These are phyloP conservation scores for Dictyostelium firmibasis DNA, from an alignment of 78 protist genomes.

Conservation along the genomic window DNA sequence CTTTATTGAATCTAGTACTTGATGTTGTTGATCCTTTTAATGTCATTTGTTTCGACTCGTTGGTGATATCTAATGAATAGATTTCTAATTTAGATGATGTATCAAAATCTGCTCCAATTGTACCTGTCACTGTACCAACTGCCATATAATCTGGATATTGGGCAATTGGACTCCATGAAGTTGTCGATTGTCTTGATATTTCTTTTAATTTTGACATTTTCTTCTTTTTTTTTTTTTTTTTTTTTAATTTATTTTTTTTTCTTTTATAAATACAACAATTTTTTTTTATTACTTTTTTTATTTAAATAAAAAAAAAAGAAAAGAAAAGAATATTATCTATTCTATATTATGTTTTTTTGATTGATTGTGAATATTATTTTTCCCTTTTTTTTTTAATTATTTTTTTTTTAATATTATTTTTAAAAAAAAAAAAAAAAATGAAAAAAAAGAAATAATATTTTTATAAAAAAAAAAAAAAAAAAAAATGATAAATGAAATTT, in stretches of 20 bases:
- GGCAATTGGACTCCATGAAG: conserved; percentile 60
- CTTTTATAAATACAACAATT: background rate
- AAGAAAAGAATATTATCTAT: too few species aligned
- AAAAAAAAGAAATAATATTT: too few species aligned
- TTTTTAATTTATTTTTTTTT: background rate
- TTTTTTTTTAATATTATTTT: too few species aligned
- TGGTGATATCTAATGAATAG: conserved; percentile 67
- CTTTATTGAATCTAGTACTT: conserved; percentile 56
- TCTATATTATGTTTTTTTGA: too few species aligned
- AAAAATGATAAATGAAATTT: background rate
- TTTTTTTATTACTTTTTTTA: too few species aligned
- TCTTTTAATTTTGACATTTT: conserved; percentile 77
- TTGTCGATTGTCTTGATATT: conserved; percentile 58
- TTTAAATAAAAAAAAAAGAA: too few species aligned
- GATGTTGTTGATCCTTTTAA: conserved; percentile 36
- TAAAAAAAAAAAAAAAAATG: too few species aligned
- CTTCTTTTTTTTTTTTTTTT: background rate
- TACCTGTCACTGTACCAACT: conserved; percentile 77
- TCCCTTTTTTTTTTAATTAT: too few species aligned
- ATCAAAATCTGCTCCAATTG: conserved; percentile 80
- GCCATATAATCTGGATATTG: conserved; percentile 47
- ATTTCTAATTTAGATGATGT: conserved; percentile 59
- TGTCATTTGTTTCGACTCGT: conserved; percentile 29
- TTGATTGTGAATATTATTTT: too few species aligned
- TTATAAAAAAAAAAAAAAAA: too few species aligned